Conservation (phyloP, 1,139 yeast species). For the Trichomonascaceae sp. region DNA sequence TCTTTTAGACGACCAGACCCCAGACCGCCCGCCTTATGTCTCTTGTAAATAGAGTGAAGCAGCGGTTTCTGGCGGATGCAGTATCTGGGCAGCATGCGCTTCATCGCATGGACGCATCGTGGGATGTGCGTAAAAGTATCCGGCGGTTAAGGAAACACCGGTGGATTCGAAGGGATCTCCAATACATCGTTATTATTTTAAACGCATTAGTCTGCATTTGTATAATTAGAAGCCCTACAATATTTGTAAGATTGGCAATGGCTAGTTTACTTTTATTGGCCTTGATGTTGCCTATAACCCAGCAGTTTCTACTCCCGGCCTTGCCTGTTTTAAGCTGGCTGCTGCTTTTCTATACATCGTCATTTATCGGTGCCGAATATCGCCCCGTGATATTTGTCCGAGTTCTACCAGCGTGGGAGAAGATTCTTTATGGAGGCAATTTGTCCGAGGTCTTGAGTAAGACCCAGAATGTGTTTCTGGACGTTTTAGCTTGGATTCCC, state of each 20-base stretch:
- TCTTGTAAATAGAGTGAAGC: not conserved
- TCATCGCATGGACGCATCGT: slow-evolving; percentile 44
- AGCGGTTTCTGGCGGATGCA: slow-evolving; percentile 6
- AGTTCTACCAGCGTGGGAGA: slow-evolving; percentile 89
- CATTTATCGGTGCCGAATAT: slow-evolving; percentile 68
- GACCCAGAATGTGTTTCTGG: slow-evolving; percentile 59
- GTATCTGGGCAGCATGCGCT: slow-evolving; percentile 7
- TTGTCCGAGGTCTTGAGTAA: slow-evolving; percentile 82
- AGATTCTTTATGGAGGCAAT: slow-evolving; percentile 90
- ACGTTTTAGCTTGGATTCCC: slow-evolving; percentile 91
- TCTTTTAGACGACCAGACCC: not conserved
- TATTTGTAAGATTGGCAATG: slow-evolving; percentile 33
- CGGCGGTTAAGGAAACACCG: slow-evolving; percentile 45
- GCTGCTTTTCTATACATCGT: slow-evolving; percentile 71
- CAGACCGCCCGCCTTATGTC: not conserved
- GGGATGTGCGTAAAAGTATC: slow-evolving; percentile 48
- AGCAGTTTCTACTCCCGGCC: slow-evolving; percentile 81
- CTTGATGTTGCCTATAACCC: slow-evolving; percentile 64
- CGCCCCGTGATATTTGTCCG: slow-evolving; percentile 90
- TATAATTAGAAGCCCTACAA: slow-evolving; percentile 47
- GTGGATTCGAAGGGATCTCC: slow-evolving; percentile 35
- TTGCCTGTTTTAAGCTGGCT: slow-evolving; percentile 88
- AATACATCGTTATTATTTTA: slow-evolving; percentile 39
- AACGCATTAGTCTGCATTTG: slow-evolving; percentile 43
- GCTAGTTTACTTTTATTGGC: slow-evolving; percentile 31